A percentile compares a stretch with the other conserved stretches of the same genome.
Evolutionary conservation across 495 filamentous ascomycete species (phyloP).

Genomic region (Bombardia bombarda): DNA sequence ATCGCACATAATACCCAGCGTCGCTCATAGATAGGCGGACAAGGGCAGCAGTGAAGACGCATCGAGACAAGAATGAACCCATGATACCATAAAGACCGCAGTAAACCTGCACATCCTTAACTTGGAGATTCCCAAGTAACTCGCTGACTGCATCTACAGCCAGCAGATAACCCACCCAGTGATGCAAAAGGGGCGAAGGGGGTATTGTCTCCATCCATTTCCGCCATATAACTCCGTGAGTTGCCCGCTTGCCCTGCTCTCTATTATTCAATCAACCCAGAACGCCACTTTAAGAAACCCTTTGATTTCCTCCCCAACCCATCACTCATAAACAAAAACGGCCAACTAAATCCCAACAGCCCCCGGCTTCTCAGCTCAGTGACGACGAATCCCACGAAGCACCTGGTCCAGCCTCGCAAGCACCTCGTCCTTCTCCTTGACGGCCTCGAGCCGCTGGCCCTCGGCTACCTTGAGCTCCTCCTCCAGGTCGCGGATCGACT

Average conservation of each 20-base stretch:
- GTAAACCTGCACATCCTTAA: too few relatives aligned
- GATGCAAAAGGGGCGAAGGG: too few relatives aligned
- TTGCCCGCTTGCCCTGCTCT: too few relatives aligned
- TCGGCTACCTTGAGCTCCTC: slow-evolving; percentile 67
- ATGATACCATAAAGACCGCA: background rate
- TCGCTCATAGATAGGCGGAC: too few relatives aligned
- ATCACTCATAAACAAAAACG: background rate
- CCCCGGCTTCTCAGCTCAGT: slow-evolving; percentile 21
- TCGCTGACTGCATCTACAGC: too few relatives aligned
- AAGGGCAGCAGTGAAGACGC: too few relatives aligned
- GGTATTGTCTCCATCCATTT: background rate
- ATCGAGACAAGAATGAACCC: background rate
- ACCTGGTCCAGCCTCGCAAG: slow-evolving; percentile 60
- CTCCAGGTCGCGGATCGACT: slow-evolving; percentile 66
- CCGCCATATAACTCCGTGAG: background rate
- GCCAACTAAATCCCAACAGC: too few relatives aligned
- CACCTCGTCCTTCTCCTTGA: slow-evolving; percentile 62
- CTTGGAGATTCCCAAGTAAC: too few relatives aligned
- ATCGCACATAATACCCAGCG: too few relatives aligned
- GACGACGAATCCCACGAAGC: slow-evolving; percentile 48
- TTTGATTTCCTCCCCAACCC: background rate
- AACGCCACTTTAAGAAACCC: background rate
- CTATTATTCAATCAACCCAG: too few relatives aligned
- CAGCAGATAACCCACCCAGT: background rate
- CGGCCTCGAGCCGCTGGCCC: slow-evolving; percentile 58